Conservation (phyloP, 768 basidiomycete genomes). For the Hypsizygus marmoreus region DNA sequence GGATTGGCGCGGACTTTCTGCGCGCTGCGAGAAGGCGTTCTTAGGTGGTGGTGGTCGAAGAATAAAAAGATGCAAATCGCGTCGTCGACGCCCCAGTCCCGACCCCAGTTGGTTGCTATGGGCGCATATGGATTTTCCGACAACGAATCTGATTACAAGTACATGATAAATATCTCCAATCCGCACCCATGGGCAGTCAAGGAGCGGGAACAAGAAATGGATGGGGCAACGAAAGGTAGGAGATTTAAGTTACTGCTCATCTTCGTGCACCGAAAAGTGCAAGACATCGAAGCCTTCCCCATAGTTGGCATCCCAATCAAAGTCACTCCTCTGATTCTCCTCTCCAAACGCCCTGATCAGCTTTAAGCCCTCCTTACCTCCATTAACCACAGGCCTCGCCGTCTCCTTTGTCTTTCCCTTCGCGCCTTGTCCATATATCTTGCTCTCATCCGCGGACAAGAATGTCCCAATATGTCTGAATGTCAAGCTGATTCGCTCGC, state of each 20-base stretch:
- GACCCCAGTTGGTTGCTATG: constrained; percentile 16
- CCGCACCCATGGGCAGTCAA: too few relatives aligned
- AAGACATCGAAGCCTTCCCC: constrained; percentile 72
- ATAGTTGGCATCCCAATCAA: constrained; percentile 70
- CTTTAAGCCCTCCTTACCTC: constrained; percentile 45
- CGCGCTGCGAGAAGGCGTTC: neutral
- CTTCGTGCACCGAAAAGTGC: constrained; percentile 39
- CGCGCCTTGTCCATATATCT: constrained; percentile 77
- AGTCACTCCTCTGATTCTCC: constrained; percentile 70
- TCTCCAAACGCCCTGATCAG: constrained; percentile 68
- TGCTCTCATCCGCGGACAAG: constrained; percentile 46
- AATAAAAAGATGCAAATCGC: neutral
- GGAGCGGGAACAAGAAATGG: too few relatives aligned
- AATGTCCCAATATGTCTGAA: constrained; percentile 82
- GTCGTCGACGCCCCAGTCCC: neutral
- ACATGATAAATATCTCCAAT: too few relatives aligned
- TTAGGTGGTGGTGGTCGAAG: constrained; percentile 12
- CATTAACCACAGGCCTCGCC: constrained; percentile 56
- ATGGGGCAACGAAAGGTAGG: neutral
- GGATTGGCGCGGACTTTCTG: neutral
- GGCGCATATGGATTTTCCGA: constrained; percentile 1
- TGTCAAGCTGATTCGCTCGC: constrained; percentile 77
- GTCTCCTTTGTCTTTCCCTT: constrained; percentile 57
- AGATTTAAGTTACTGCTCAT: neutral
- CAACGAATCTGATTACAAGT: neutral